These are phyloP conservation scores for Aspergillus arachidicola DNA, from an alignment of 2,329 filamentous ascomycete genomes.

Conservation along the genomic window DNA sequence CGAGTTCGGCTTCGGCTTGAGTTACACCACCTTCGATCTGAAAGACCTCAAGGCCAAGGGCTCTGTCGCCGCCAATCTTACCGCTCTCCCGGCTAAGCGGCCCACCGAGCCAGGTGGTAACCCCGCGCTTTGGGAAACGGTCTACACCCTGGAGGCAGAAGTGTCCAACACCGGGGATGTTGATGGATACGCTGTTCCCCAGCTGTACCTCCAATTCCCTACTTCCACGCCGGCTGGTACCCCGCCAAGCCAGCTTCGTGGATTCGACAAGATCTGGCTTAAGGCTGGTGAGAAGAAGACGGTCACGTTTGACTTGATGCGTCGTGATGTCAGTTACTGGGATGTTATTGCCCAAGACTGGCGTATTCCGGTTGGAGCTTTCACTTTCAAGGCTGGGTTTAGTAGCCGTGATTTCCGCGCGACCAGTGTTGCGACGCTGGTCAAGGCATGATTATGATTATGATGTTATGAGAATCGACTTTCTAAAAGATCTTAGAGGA, in stretches of 20 bases:
- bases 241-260: conserved; percentile 58
- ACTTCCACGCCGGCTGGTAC: conserved; percentile 28
- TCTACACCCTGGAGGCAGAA: conserved; percentile 51
- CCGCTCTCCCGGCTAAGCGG: neutral
- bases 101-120: conserved; percentile 51
- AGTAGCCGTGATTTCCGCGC: conserved; percentile 1
- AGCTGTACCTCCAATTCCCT: conserved; percentile 45
- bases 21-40: conserved; percentile 71
- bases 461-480: neutral
- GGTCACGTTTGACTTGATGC: conserved; percentile 55
- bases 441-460: neutral
- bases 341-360: conserved; percentile 61
- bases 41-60: conserved; percentile 9
- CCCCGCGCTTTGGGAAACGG: conserved; percentile 15
- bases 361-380: conserved; percentile 30
- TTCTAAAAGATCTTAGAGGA: no score
- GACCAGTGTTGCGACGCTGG: neutral
- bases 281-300: conserved; percentile 50
- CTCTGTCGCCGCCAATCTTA: neutral
- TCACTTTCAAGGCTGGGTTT: conserved; percentile 4
- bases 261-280: conserved; percentile 64
- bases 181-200: conserved; percentile 70
- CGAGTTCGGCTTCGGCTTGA: conserved; percentile 61
- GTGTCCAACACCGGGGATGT: conserved; percentile 71
- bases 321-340: conserved; percentile 67